Evolutionary conservation across 1,284 basidiomycete species (phyloP).

Genomic region (Tylopilus sp.): DNA sequence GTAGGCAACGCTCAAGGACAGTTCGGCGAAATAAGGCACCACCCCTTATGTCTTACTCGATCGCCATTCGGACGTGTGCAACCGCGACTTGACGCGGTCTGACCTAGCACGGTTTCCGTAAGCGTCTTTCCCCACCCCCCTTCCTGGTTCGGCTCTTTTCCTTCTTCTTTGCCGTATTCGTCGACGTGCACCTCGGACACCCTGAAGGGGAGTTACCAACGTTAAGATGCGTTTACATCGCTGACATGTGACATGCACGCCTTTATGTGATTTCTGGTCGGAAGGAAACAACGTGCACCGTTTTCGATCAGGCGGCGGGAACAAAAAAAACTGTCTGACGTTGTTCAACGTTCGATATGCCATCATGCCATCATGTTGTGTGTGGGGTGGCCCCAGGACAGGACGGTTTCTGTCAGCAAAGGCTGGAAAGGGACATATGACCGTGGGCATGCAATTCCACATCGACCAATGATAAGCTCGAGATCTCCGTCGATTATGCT

Average conservation of each 20-base stretch:
- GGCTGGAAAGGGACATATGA: not conserved
- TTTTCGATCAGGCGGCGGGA: constrained; percentile 6
- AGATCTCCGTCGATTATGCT: not conserved
- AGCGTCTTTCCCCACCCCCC: not conserved
- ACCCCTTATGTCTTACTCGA: not conserved
- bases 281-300: not conserved
- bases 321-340: too few species aligned
- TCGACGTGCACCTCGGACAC: constrained; percentile 18
- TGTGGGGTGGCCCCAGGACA: not conserved
- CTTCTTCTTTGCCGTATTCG: not conserved
- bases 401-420: not conserved
- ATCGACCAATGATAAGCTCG: not conserved
- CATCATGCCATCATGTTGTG: not conserved
- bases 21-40: not conserved
- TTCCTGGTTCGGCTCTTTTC: too few species aligned
- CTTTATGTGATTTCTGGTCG: not conserved
- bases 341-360: not conserved
- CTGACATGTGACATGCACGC: not conserved
- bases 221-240: not conserved
- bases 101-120: constrained; percentile 7
- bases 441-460: not conserved
- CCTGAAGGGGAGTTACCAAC: not conserved
- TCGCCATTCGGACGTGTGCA: not conserved
- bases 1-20: not conserved
- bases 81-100: not conserved